Evolutionary conservation across 2,329 filamentous ascomycete genomes (phyloP).

Genomic region (Shiraia bambusicola): DNA sequence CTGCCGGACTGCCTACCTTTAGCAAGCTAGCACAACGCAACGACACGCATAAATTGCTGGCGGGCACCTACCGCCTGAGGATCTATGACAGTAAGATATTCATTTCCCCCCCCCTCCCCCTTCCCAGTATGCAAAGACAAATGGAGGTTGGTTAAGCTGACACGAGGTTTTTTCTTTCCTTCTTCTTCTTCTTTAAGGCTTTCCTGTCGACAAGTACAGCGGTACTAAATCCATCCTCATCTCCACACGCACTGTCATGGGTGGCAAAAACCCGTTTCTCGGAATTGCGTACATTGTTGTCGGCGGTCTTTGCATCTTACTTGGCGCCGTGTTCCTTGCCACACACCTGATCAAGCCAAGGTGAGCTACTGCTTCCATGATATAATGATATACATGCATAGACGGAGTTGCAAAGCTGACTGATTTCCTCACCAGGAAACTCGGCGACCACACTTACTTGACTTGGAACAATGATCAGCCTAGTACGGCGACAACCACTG

Average conservation of each 20-base stretch:
- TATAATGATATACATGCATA: not conserved
- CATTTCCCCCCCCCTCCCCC: not conserved
- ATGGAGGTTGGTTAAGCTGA: not conserved
- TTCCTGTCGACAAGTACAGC: constrained; percentile 74
- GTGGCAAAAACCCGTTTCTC: constrained; percentile 91
- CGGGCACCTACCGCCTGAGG: constrained; percentile 73
- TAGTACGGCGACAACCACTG: constrained; percentile 56
- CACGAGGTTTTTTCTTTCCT: constrained; percentile 12
- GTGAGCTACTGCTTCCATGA: constrained; percentile 53
- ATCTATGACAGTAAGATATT: constrained; percentile 71
- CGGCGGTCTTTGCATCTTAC: constrained; percentile 85
- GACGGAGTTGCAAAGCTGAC: constrained; percentile 5
- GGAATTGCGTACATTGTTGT: constrained; percentile 96
- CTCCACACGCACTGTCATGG: constrained; percentile 88
- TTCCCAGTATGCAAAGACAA: not conserved
- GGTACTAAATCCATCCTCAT: constrained; percentile 90
- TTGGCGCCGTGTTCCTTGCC: constrained; percentile 84
- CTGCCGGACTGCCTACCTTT: constrained; percentile 88
- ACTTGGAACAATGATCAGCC: constrained; percentile 84
- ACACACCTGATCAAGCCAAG: constrained; percentile 89
- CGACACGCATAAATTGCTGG: constrained; percentile 65
- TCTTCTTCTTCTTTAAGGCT: too few species aligned
- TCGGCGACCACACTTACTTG: constrained; percentile 95
- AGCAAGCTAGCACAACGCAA: constrained; percentile 91
- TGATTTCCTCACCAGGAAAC: constrained; percentile 64